Percentiles rank a stretch among this genome's conserved stretches.
These are phyloP conservation scores for Dictyostelium capitatum DNA, from an alignment of 78 protist genomes.

Conservation along the genomic window DNA sequence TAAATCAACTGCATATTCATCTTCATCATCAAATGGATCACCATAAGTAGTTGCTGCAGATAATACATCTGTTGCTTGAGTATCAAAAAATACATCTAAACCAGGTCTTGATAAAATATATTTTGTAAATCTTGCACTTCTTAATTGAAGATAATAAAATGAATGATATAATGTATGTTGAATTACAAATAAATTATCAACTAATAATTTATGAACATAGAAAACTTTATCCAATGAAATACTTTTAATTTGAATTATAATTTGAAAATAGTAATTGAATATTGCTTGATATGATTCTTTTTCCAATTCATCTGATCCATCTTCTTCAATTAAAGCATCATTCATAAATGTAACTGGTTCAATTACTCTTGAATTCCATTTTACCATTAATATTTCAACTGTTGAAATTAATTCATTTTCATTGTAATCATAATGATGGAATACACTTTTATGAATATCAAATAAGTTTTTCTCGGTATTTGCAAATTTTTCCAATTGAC, in stretches of 20 bases:
- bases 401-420: too few species aligned
- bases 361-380: too few species aligned
- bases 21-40: background rate
- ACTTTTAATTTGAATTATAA: background rate
- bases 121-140: background rate
- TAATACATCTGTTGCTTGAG: background rate
- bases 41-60: background rate
- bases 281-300: background rate
- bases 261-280: background rate
- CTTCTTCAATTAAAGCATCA: too few species aligned
- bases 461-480: background rate
- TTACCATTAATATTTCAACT: too few species aligned
- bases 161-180: background rate
- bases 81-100: background rate
- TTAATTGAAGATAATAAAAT: background rate
- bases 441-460: background rate
- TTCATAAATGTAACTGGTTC: too few species aligned
- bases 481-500: background rate
- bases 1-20: background rate
- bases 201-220: background rate
- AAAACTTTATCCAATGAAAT: background rate
- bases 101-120: background rate
- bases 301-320: too few species aligned
- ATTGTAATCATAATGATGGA: background rate
- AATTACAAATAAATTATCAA: background rate